Conservation (phyloP, 169 alveolate genomes). For the Babesia ovis region DNA sequence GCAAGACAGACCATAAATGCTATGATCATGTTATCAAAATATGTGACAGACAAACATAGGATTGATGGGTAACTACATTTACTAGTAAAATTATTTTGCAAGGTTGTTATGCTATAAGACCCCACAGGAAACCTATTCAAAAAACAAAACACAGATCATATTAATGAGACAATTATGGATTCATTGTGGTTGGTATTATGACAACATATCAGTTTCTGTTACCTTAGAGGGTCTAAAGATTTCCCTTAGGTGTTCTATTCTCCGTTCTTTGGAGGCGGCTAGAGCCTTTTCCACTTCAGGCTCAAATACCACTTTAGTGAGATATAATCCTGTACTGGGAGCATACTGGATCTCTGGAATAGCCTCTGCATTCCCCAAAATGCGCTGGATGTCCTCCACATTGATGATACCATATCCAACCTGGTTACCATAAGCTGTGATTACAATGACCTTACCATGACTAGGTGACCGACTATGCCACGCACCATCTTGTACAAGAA, state of each 20-base stretch:
- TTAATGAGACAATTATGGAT: too few species aligned
- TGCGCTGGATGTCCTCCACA: conserved; percentile 24
- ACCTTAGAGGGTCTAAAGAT: background rate
- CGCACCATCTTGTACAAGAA: conserved; percentile 77
- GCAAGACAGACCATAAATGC: too few species aligned
- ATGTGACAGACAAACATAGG: too few species aligned
- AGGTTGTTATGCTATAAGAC: too few species aligned
- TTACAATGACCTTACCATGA: conserved; percentile 63
- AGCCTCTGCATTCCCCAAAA: conserved; percentile 35
- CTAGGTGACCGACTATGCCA: conserved; percentile 68
- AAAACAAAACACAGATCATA: too few species aligned
- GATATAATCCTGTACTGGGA: conserved; percentile 62
- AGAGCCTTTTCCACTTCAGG: conserved; percentile 25
- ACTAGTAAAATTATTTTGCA: too few species aligned
- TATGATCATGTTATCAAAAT: too few species aligned
- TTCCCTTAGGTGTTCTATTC: conserved; percentile 7
- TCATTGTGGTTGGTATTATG: too few species aligned
- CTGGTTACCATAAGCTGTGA: background rate
- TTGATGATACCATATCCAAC: conserved; percentile 44
- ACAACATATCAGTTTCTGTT: background rate
- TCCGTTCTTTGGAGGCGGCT: conserved; percentile 21
- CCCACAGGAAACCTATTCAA: too few species aligned
- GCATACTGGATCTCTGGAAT: conserved; percentile 54
- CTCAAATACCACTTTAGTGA: conserved; percentile 35
- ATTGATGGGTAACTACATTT: too few species aligned